Conservation (phyloP, 257 asterid genomes). For the Ehretia macrophylla region DNA sequence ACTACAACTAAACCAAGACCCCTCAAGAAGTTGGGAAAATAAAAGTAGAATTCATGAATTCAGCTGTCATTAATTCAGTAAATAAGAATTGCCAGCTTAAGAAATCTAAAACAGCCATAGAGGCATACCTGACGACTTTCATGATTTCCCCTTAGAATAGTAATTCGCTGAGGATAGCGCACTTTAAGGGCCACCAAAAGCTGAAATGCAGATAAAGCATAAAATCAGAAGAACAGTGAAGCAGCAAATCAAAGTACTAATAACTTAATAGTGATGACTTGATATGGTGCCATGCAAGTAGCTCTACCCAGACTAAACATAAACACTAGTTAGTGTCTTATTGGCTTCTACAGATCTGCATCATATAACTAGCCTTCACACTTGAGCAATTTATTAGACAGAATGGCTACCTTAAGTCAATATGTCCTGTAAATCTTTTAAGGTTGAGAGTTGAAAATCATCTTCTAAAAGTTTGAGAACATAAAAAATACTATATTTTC, state of each 20-base stretch:
- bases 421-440: no score
- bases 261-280: not conserved
- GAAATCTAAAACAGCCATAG: not conserved
- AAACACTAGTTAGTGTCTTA: no score
- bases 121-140: conserved; percentile 66
- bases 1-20: not conserved
- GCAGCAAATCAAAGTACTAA: not conserved
- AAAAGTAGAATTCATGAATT: no score
- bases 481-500: no score
- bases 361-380: no score
- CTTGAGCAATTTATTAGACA: no score
- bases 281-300: not conserved
- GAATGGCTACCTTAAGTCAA: no score
- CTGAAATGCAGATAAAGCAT: conserved; percentile 21
- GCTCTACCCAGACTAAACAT: not conserved
- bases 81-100: not conserved
- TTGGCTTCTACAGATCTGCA: no score
- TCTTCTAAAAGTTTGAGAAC: no score
- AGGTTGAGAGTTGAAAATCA: no score
- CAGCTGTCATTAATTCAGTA: no score
- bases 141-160: conserved; percentile 79
- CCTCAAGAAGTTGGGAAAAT: not conserved
- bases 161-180: conserved; percentile 44
- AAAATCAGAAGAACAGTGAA: not conserved
- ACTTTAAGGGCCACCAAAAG: conserved; percentile 49